These are phyloP conservation scores for Leucosporidium yakuticum DNA, from an alignment of 768 basidiomycete species.

Conservation along the genomic window DNA sequence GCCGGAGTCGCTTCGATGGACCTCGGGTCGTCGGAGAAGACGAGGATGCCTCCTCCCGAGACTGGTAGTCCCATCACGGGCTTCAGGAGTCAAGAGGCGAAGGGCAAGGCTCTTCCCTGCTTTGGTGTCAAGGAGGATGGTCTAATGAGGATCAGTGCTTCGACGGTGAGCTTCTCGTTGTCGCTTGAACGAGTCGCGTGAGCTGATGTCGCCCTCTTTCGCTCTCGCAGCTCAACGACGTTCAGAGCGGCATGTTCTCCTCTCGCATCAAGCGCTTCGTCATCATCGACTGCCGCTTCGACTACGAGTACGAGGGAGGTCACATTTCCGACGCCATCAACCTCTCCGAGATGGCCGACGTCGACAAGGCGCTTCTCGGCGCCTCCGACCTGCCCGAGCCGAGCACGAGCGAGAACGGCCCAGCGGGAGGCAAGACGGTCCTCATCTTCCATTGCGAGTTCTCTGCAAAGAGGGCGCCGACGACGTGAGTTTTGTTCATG, in stretches of 20 bases:
- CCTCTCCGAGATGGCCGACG: slow-evolving; percentile 68
- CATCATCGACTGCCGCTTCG: slow-evolving; percentile 94
- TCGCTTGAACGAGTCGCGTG: neutral
- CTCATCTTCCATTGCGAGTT: slow-evolving; percentile 98
- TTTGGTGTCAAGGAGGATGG: slow-evolving; percentile 91
- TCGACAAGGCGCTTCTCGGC: slow-evolving; percentile 71
- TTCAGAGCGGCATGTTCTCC: slow-evolving; percentile 69
- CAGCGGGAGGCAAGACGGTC: slow-evolving; percentile 63
- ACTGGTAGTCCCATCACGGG: slow-evolving; percentile 60
- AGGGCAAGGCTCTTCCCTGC: slow-evolving; percentile 90
- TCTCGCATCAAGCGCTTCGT: slow-evolving; percentile 60
- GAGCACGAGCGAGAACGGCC: slow-evolving; percentile 49
- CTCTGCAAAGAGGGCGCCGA: slow-evolving; percentile 87
- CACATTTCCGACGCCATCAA: slow-evolving; percentile 89
- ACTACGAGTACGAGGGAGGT: slow-evolving; percentile 90
- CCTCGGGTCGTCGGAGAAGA: neutral
- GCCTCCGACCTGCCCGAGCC: slow-evolving; percentile 40
- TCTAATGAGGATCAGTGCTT: slow-evolving; percentile 74
- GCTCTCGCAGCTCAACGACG: slow-evolving; percentile 58
- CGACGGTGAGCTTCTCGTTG: slow-evolving; percentile 58
- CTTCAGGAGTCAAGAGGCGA: slow-evolving; percentile 86
- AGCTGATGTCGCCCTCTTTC: slow-evolving; percentile 16
- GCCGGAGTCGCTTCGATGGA: slow-evolving; percentile 1
- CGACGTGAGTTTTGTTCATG: slow-evolving; percentile 60
- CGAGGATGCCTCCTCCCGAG: slow-evolving; percentile 7